phyloP scores from a whole-genome alignment of 495 filamentous ascomycete genomes.

The Penicillium chermesinum region DNA sequence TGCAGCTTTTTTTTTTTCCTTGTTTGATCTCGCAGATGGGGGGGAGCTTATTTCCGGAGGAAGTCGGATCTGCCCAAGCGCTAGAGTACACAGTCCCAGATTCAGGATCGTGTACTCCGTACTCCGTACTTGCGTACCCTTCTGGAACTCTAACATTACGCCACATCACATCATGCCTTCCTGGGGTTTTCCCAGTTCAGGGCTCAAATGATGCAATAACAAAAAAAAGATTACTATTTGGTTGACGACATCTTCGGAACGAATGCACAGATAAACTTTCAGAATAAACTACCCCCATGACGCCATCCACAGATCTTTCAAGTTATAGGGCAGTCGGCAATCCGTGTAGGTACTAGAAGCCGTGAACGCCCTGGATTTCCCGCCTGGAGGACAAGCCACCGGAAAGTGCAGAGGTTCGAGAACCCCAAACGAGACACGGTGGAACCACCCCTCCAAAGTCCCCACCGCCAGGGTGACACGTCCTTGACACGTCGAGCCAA shows the following conservation, averaged over 20 bases:
- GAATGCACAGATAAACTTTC: too few species aligned
- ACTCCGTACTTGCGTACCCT: background rate
- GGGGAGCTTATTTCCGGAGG: conserved; percentile 16
- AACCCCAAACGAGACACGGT: conserved; percentile 2
- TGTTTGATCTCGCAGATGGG: conserved; percentile 5
- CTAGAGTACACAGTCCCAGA: too few species aligned
- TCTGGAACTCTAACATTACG: background rate
- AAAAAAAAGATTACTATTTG: too few species aligned
- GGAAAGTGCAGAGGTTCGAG: conserved; percentile 3
- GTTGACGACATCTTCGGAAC: too few species aligned
- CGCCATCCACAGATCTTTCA: too few species aligned
- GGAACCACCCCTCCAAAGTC: background rate
- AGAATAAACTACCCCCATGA: too few species aligned
- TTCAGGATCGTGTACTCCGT: background rate
- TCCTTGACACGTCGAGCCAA: conserved; percentile 18
- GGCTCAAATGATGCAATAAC: background rate
- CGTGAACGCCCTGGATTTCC: too few species aligned
- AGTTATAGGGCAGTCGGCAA: too few species aligned
- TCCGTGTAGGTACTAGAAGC: too few species aligned
- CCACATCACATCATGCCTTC: background rate
- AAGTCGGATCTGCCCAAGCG: conserved; percentile 18
- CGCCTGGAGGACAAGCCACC: too few species aligned
- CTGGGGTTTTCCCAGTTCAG: too few species aligned
- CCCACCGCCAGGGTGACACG: conserved; percentile 20
- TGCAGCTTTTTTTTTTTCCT: background rate